A percentile compares a stretch with the other conserved stretches of the same genome.
Evolutionary conservation across 75 land plant genomes (phyloP).

Genomic region (Pinus tabuliformis): DNA sequence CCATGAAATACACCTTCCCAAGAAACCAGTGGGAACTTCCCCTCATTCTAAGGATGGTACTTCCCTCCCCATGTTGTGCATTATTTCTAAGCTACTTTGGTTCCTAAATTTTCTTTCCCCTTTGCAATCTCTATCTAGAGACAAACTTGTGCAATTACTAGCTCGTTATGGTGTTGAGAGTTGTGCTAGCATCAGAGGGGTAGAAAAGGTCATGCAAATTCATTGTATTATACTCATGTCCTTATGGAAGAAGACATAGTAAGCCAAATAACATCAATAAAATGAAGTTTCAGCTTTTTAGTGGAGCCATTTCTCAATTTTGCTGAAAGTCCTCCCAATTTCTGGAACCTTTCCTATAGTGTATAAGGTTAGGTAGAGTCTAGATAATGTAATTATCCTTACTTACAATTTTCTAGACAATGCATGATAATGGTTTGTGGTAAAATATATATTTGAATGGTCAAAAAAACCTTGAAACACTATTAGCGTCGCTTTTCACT

Average conservation of each 20-base stretch:
- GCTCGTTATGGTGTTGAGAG: constrained; percentile 30
- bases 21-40: no score
- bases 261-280: background rate
- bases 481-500: no score
- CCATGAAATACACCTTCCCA: no score
- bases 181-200: background rate
- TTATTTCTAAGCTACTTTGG: background rate
- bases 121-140: constrained; percentile 37
- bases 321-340: background rate
- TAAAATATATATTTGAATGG: no score
- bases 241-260: background rate
- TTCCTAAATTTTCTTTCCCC: background rate
- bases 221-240: background rate
- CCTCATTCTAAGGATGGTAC: no score
- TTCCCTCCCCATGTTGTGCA: no score
- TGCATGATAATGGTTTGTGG: no score
- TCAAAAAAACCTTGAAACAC: no score
- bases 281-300: constrained; percentile 1
- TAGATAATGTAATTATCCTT: no score
- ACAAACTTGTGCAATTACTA: constrained; percentile 40
- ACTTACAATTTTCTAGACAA: no score
- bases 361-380: no score
- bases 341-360: no score
- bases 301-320: constrained; percentile 10
- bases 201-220: background rate